Base-by-base conservation (phyloP, 371 early-diverging fungal genomes). In the Mucor velutinosus region DNA sequence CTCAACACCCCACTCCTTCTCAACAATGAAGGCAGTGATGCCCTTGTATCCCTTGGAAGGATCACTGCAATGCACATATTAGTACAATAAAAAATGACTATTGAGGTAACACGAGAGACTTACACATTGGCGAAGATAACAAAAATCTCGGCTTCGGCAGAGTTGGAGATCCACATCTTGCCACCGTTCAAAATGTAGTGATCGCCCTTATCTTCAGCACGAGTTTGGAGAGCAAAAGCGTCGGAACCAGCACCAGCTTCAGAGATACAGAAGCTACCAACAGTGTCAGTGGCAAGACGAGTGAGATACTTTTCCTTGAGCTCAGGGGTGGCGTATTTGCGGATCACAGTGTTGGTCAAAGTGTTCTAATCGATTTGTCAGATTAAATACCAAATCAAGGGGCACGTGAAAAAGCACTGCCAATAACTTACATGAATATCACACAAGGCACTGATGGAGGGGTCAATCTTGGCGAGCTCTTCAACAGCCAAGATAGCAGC, bases 21-120 rank as follows among this genome's bases (percentile, higher is more conserved):
- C 97, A 19, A 97, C 96, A 47, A 97, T 90, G 71, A 99, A 99
- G 82, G 97, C 97, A 35, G 98, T 97, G 73, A 99, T 99, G 58
- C 99, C 99, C 87, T 95, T 96, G 88, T 98, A 97, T 25, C 97
- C 97, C 85, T 93, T 90, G 68, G 89, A 85, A 23, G 95, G 95
- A 73, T 97, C 97, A 59, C 79, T 78, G 62, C 25, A 25, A 23
- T 51, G 15, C 57, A 30, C 37, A 43, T 41, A 29, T 51, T 30
- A 23, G 11, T 47, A n/a, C 41, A 21, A 10, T 25, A 17, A 59
- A 37, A 37, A 30, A 17, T 61, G 32, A 43, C 29, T 19, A 17
- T 60, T 23, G 10, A 32, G 15, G 25, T 39, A 32, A 19, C 19
- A 58, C 19, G n/a, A 56, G 23, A 3, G 33, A 4, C 77, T 73